Conservation (phyloP, 1,139 yeast genomes). For the Pichiaceae sp. region DNA sequence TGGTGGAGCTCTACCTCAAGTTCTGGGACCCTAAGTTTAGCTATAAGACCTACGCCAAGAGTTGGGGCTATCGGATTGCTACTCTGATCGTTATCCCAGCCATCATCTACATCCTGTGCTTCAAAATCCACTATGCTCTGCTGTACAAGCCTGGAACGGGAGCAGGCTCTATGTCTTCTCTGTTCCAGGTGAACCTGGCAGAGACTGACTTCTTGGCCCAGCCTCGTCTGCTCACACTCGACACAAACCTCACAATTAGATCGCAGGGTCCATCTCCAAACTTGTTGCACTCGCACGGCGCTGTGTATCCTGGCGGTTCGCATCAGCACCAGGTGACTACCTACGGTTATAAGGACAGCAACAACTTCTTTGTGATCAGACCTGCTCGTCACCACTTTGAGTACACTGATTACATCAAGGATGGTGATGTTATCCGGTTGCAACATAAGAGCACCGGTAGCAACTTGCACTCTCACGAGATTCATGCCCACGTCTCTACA, state of each 20-base stretch:
- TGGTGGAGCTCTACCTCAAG: conserved; percentile 64
- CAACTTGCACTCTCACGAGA: conserved; percentile 55
- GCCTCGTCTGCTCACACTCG: conserved; percentile 55
- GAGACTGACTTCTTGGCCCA: conserved; percentile 42
- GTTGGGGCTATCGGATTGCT: conserved; percentile 62
- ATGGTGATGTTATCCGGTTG: conserved; percentile 51
- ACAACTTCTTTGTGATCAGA: conserved; percentile 55
- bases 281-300: conserved; percentile 63
- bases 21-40: conserved; percentile 34
- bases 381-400: conserved; percentile 28
- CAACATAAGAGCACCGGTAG: conserved; percentile 44
- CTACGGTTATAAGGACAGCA: conserved; percentile 63
- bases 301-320: conserved; percentile 64
- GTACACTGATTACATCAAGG: conserved; percentile 19
- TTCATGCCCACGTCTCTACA: conserved; percentile 40
- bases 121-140: conserved; percentile 72
- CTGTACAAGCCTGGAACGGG: conserved; percentile 76
- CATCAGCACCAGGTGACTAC: conserved; percentile 71
- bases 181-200: conserved; percentile 59
- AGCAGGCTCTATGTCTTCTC: conserved; percentile 62
- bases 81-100: conserved; percentile 70
- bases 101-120: conserved; percentile 56
- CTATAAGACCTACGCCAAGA: conserved; percentile 21
- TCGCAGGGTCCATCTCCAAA: conserved; percentile 71
- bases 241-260: conserved; percentile 56